Percentiles rank a stretch among this genome's conserved stretches.
phyloP scores from a whole-genome alignment of 768 basidiomycete species.

The Mycena albidolilacea region DNA sequence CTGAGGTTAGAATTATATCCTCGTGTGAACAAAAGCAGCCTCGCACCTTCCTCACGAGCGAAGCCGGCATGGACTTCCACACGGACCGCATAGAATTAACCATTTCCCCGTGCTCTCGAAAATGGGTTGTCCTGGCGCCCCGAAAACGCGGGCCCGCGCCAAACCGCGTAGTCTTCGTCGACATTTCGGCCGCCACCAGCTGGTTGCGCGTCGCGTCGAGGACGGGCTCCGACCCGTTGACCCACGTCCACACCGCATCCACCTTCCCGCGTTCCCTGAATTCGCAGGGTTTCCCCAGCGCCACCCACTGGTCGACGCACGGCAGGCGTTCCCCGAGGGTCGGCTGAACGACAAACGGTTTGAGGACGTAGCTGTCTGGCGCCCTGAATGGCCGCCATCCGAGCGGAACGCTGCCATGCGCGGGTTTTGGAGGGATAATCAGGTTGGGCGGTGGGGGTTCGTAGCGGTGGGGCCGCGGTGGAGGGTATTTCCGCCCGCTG shows the following conservation, averaged over 20 bases:
- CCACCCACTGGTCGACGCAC: constrained; percentile 36
- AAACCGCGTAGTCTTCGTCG: not conserved
- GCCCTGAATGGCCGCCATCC: constrained; percentile 38
- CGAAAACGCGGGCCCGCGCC: not conserved
- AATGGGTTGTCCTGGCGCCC: constrained; percentile 34
- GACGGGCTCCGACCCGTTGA: constrained; percentile 39
- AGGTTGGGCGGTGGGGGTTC: constrained; percentile 2
- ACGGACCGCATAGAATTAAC: constrained; percentile 39
- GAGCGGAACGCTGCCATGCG: constrained; percentile 2
- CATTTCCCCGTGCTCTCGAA: constrained; percentile 39
- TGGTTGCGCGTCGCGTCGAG: constrained; percentile 28
- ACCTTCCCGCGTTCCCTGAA: not conserved
- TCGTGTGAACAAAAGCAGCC: constrained; percentile 10
- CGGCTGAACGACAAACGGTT: constrained; percentile 17
- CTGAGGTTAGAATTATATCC: not conserved
- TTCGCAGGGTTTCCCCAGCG: constrained; percentile 25
- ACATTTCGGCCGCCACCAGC: not conserved
- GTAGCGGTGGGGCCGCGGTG: not conserved
- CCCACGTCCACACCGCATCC: constrained; percentile 37
- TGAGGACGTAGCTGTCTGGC: constrained; percentile 25
- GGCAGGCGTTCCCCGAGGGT: constrained; percentile 30
- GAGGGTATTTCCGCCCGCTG: not conserved
- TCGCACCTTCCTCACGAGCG: constrained; percentile 35
- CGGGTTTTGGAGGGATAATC: constrained; percentile 30
- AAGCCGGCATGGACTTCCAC: constrained; percentile 24